Conservation (phyloP, 2,329 filamentous ascomycete species). For the Clarireedia hainanense region DNA sequence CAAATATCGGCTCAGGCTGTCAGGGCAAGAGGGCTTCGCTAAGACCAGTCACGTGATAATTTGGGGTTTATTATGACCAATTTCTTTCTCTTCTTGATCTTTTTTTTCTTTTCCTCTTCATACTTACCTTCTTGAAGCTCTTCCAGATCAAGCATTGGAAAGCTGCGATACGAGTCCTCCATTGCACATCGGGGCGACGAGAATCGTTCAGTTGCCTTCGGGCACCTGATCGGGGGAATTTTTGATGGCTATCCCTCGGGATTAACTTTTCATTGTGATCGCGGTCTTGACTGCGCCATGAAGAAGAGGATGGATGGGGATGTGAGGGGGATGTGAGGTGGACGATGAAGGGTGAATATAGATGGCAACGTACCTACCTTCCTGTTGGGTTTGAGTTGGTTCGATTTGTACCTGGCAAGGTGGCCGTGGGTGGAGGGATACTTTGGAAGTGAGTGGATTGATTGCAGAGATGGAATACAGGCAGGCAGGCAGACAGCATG, state of each 20-base stretch:
- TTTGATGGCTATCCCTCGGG: slow-evolving; percentile 27
- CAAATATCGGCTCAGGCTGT: too few relatives aligned
- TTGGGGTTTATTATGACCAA: neutral
- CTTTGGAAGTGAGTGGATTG: too few relatives aligned
- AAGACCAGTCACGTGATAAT: too few relatives aligned
- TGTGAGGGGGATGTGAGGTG: neutral
- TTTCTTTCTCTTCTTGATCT: neutral
- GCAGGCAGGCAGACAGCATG: too few relatives aligned
- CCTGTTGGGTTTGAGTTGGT: too few relatives aligned
- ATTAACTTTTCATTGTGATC: slow-evolving; percentile 32
- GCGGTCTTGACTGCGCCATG: slow-evolving; percentile 27
- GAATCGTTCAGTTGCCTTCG: slow-evolving; percentile 30
- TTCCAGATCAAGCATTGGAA: slow-evolving; percentile 32
- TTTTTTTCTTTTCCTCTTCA: slow-evolving; percentile 18
- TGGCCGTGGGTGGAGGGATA: too few relatives aligned
- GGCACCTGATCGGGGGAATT: slow-evolving; percentile 30
- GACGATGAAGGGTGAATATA: too few relatives aligned
- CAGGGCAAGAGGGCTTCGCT: too few relatives aligned
- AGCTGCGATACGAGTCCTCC: slow-evolving; percentile 37
- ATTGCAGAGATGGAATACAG: too few relatives aligned
- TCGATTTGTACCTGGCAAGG: too few relatives aligned
- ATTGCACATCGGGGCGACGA: slow-evolving; percentile 50
- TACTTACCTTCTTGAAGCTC: slow-evolving; percentile 35
- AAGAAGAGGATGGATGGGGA: slow-evolving; percentile 26
- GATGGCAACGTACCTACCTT: too few relatives aligned